Evolutionary conservation across 768 basidiomycete species (phyloP).

Genomic region (Hydnomerulius pinastri): DNA sequence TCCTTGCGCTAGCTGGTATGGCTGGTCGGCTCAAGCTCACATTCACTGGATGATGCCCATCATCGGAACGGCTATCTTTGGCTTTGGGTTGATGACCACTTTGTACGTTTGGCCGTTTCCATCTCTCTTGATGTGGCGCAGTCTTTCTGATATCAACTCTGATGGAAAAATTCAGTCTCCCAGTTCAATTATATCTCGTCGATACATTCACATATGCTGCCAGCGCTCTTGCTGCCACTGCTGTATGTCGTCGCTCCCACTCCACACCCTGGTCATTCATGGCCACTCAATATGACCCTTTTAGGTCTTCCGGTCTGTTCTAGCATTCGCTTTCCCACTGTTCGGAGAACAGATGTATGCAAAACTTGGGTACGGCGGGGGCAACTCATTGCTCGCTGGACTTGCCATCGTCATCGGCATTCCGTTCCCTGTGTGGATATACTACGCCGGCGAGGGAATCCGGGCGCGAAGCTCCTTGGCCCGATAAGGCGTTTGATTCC

Average conservation of each 20-base stretch:
- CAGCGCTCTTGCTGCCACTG: conserved; percentile 61
- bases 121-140: background rate
- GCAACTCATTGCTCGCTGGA: conserved; percentile 67
- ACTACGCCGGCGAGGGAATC: conserved; percentile 62
- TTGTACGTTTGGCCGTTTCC: conserved; percentile 45
- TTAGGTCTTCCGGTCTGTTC: conserved; percentile 59
- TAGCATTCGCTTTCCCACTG: conserved; percentile 67
- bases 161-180: conserved; percentile 49
- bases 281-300: background rate
- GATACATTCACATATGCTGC: conserved; percentile 72
- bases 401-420: conserved; percentile 63
- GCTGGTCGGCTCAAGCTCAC: conserved; percentile 70
- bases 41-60: conserved; percentile 80
- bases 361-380: conserved; percentile 62
- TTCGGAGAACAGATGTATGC: conserved; percentile 69
- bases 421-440: conserved; percentile 75
- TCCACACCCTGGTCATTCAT: background rate
- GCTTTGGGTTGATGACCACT: conserved; percentile 63
- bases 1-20: conserved; percentile 68
- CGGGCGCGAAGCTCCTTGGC: conserved; percentile 47
- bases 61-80: conserved; percentile 59
- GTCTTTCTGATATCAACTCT: conserved; percentile 1
- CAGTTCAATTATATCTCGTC: conserved; percentile 69
- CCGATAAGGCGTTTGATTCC: too few species aligned
- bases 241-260: conserved; percentile 51